Evolutionary conservation across 495 filamentous ascomycete genomes (phyloP), one percentile per base, ranked within the genome.

Genomic region (Lentithecium fluviatile): DNA sequence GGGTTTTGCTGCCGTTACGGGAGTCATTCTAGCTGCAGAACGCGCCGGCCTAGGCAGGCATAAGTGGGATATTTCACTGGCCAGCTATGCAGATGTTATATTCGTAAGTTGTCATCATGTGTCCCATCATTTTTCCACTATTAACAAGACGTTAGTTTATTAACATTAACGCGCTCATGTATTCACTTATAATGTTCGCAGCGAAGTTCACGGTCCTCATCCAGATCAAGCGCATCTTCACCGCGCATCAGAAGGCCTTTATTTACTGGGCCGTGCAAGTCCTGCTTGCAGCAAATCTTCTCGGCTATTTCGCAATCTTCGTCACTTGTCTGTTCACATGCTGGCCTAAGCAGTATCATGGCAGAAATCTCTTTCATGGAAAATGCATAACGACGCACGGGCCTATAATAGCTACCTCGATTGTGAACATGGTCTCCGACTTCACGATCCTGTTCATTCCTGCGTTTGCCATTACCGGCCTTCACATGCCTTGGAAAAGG

Each of bases 401-500:
- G 29, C 10, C 29, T 10, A 32, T 32, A 3, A 32, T 32, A 3
- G 10, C 29, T 32, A 32, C 29, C 29, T 32, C 29, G 10, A 10
- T 10, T 4, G 10, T 32, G 4, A 32, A 32, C 29, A 3, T 32
- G 15, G 19, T 43, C 19, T 43, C 40, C 3, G 60, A 63, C 23
- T 11, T 36, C 15, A 26, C 45, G 2, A 56, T 63, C 23, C 26
- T 63, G 1, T 12, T 57, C 1, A 17, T 63, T 8, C 60, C 60
- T 8, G 2, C 45, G 24, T n/a, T 46, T 0, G 34, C 32, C 15
- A 64, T 64, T 25, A n/a, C 3, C 4, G 36, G 43, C 1, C 37
- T 64, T 13, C 53, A 64, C 15, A 48, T 64, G 45, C 60, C 60
- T 2, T 15, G 37, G 34, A 45, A 43, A 37, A 58, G 26, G 32